Base-by-base conservation (phyloP, 2,329 filamentous ascomycete species). In the Epichloe typhina region DNA sequence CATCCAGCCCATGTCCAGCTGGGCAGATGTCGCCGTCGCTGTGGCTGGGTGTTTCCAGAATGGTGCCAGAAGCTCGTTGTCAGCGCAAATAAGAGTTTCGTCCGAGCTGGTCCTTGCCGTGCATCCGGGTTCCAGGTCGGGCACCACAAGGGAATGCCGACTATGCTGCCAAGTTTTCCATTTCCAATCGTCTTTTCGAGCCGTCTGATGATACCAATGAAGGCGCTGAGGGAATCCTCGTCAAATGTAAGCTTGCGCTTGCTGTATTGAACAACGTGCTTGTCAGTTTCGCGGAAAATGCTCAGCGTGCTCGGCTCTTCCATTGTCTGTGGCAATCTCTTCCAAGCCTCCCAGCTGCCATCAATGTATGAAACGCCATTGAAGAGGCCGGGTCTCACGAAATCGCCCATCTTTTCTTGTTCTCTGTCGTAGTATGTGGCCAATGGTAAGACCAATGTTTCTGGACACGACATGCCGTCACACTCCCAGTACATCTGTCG, bases 401-500 rank as follows among this genome's bases (percentile, higher is more conserved):
- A 66, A 49, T 66, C 64, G 40, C 55, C 60, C 64, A 67, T 66
- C 3, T 63, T 61, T 45, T 63, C 62, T 50, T 66, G 62, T 2
- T 61, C 59, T 46, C 52, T 51, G 21, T 66, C 61, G 44, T 67
- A 61, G 41, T 66, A 64, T n/a, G 60, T 57, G 7, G 61, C 55
- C 0, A 68, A 53, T 0, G 64, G 64, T 9, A 67, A 46, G 1
- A 63, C 55, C 1, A 67, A 53, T 3, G 63, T 62, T 48, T 68
- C 66, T 0, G 65, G 65, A 49, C 65, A 68, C 5, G 62, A 59
- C 66, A 68, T 67, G 45, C 64, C 64, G 41, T 61, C 65, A 39
- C 67, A 70, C 39, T 70, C 64, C 59, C 66, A 69, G 49, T 67
- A 69, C 59, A 67, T 64, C 50, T 69, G 64, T 36, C 64, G 58